phyloP scores from a whole-genome alignment of 371 early-diverging fungal species.

The Circinella minor region DNA sequence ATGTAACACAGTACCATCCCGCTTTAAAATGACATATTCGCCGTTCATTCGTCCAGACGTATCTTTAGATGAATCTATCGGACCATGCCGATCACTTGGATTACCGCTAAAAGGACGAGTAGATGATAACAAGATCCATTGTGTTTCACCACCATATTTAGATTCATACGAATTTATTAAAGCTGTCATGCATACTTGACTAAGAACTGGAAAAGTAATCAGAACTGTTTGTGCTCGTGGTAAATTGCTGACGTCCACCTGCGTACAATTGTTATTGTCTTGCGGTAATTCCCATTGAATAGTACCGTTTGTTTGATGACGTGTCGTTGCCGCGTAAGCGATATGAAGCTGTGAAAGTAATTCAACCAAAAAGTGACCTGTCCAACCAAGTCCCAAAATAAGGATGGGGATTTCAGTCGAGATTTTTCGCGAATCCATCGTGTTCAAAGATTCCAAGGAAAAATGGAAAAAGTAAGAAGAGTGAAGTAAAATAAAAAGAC shows the following conservation, averaged over 20 bases:
- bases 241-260: constrained; percentile 22
- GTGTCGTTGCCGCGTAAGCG: constrained; percentile 47
- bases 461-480: not conserved
- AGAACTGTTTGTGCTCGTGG: constrained; percentile 46
- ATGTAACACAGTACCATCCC: constrained; percentile 47
- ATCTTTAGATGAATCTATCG: constrained; percentile 38
- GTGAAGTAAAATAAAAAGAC: not conserved
- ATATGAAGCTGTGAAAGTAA: constrained; percentile 22
- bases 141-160: constrained; percentile 21
- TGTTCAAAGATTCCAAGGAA: constrained; percentile 2
- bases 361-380: constrained; percentile 46
- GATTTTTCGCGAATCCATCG: constrained; percentile 33
- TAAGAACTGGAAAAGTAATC: constrained; percentile 44
- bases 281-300: constrained; percentile 40
- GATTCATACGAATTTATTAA: constrained; percentile 40
- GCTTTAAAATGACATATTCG: constrained; percentile 31
- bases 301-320: constrained; percentile 22
- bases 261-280: not conserved
- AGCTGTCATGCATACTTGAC: constrained; percentile 24
- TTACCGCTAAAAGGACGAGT: constrained; percentile 40
- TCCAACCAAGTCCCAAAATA: constrained; percentile 52
- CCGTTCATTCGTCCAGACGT: constrained; percentile 38
- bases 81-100: constrained; percentile 41
- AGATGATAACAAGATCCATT: constrained; percentile 49
- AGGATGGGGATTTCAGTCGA: constrained; percentile 36